Percentiles rank a stretch among this genome's conserved stretches.
These are phyloP conservation scores for Lagenaria siceraria DNA, from an alignment of 306 rosid genomes.

Conservation along the genomic window DNA sequence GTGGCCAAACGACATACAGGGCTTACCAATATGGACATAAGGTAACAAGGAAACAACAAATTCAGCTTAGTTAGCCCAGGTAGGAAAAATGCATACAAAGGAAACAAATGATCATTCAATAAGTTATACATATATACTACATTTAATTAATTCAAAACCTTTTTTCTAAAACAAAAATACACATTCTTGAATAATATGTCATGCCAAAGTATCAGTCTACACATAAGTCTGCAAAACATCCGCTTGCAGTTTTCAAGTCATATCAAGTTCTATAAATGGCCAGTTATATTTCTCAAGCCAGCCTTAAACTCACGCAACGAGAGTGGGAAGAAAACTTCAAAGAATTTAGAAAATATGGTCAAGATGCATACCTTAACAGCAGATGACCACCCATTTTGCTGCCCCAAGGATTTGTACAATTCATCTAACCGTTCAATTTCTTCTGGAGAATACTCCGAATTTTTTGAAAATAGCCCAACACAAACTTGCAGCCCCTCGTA, in stretches of 20 bases:
- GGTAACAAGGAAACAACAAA: not conserved
- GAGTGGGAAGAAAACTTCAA: not conserved
- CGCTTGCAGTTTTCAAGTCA: not conserved
- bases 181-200: not conserved
- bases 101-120: not conserved
- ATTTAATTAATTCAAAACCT: not conserved
- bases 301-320: not conserved
- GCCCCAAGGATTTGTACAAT: conserved; percentile 58
- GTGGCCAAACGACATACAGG: not conserved
- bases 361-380: conserved; percentile 64
- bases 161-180: not conserved
- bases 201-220: not conserved
- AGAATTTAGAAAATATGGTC: not conserved
- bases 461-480: conserved; percentile 58
- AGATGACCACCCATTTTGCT: conserved; percentile 83
- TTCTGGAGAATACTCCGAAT: conserved; percentile 48
- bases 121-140: not conserved
- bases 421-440: conserved; percentile 59
- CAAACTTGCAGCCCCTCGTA: conserved; percentile 94
- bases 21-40: not conserved
- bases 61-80: not conserved
- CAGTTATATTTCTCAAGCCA: not conserved
- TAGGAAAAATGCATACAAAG: not conserved
- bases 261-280: not conserved
- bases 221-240: not conserved